Conservation (phyloP, 2,329 filamentous ascomycete genomes). For the Byssothecium circinans region DNA sequence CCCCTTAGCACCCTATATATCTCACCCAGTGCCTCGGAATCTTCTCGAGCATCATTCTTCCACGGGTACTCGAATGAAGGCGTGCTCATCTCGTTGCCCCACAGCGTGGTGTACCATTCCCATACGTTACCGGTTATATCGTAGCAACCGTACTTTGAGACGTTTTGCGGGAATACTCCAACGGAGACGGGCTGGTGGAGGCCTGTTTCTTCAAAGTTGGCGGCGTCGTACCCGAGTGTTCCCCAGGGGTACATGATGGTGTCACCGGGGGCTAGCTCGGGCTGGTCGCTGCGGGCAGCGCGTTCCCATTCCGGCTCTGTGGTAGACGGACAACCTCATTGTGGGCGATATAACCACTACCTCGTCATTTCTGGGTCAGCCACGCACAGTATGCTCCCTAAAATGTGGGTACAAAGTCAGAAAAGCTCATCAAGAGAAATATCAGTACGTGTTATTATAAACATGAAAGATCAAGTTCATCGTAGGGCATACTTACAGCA, state of each 20-base stretch:
- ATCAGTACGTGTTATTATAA: too few relatives aligned
- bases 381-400: conserved; percentile 6
- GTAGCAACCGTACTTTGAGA: not conserved
- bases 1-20: not conserved
- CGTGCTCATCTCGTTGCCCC: not conserved
- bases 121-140: conserved; percentile 5
- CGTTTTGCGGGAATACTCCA: not conserved
- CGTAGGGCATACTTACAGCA: too few relatives aligned
- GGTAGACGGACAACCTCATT: not conserved
- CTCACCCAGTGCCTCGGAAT: not conserved
- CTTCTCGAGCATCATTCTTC: conserved; percentile 1
- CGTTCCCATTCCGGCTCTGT: conserved; percentile 5
- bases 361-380: not conserved
- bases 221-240: not conserved
- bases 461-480: too few relatives aligned
- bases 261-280: not conserved
- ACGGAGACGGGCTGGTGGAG: not conserved
- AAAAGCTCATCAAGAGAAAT: too few relatives aligned
- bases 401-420: too few relatives aligned
- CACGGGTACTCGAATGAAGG: conserved; percentile 2
- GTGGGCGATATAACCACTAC: not conserved
- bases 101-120: conserved; percentile 5
- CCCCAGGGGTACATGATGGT: conserved; percentile 1
- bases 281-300: not conserved
- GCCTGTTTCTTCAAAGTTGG: not conserved